Conservation (phyloP, 305 asterid species). For the Fraxinus velutina region DNA sequence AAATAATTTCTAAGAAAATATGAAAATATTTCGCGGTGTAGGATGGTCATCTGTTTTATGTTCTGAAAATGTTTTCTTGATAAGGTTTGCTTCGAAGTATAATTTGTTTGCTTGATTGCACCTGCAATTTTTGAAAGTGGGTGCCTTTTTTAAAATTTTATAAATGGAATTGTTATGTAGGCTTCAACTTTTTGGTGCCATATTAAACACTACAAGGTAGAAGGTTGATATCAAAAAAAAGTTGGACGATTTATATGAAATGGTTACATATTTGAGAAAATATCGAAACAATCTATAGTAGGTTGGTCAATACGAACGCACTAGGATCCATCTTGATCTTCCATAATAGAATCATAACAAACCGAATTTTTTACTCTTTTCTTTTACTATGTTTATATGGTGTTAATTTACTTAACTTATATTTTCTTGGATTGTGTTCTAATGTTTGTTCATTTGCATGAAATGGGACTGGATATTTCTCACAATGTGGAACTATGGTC, state of each 20-base stretch:
- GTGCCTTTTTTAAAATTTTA: not conserved
- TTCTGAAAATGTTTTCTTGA: not conserved
- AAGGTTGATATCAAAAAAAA: not conserved
- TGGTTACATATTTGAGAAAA: not conserved
- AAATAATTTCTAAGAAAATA: not conserved
- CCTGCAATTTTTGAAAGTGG: not conserved
- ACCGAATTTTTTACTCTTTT: not conserved
- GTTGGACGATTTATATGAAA: not conserved
- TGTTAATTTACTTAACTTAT: not conserved
- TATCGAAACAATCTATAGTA: not conserved
- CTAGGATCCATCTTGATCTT: not conserved
- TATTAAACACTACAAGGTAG: not conserved
- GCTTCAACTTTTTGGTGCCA: not conserved
- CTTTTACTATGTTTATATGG: not conserved
- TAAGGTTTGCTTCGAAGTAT: not conserved
- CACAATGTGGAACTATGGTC: constrained; percentile 14
- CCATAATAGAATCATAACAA: not conserved
- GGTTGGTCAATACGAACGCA: not conserved
- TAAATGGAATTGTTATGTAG: not conserved
- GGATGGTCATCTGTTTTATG: not conserved
- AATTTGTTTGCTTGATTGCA: not conserved
- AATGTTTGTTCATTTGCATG: constrained; percentile 36
- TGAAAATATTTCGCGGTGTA: not conserved
- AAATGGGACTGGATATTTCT: constrained; percentile 31
- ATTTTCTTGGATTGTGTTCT: not conserved